Percentiles rank a stretch among this genome's conserved stretches.
Evolutionary conservation across 1,284 basidiomycete species (phyloP).

Genomic region (Cryptococcus maquisensis): DNA sequence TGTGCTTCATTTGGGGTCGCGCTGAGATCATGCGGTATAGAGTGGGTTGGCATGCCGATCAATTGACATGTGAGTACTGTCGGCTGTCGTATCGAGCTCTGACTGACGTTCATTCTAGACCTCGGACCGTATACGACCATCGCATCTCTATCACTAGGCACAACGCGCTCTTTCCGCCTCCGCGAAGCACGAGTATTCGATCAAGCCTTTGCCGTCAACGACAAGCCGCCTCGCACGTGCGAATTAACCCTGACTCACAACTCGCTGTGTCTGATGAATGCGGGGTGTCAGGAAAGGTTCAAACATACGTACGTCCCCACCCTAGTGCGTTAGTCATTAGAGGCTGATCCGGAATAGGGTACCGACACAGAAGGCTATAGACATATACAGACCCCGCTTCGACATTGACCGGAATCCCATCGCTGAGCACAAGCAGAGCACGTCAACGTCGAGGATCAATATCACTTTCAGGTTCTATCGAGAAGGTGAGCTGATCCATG

Average conservation of each 20-base stretch:
- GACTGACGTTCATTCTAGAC: slow-evolving; percentile 48
- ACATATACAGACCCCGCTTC: slow-evolving; percentile 65
- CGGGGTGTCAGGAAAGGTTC: slow-evolving; percentile 81
- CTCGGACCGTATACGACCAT: slow-evolving; percentile 90
- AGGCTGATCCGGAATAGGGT: slow-evolving; percentile 48
- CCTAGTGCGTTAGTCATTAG: background rate
- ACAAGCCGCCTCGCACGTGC: slow-evolving; percentile 64
- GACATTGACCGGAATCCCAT: slow-evolving; percentile 28
- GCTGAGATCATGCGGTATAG: slow-evolving; percentile 35
- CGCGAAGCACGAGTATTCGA: slow-evolving; percentile 48
- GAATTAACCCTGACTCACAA: slow-evolving; percentile 81
- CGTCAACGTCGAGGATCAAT: slow-evolving; percentile 73
- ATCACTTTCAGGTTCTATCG: slow-evolving; percentile 67
- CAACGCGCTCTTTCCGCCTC: slow-evolving; percentile 68
- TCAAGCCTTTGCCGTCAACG: slow-evolving; percentile 55
- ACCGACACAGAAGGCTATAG: slow-evolving; percentile 69
- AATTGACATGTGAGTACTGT: slow-evolving; percentile 45
- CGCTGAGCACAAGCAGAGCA: slow-evolving; percentile 31
- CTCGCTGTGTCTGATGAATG: slow-evolving; percentile 87
- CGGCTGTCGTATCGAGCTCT: background rate
- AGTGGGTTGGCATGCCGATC: slow-evolving; percentile 78
- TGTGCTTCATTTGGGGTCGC: background rate
- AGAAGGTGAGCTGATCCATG: slow-evolving; percentile 22
- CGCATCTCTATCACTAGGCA: slow-evolving; percentile 85
- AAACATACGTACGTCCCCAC: slow-evolving; percentile 54